A percentile compares a stretch with the other conserved stretches of the same genome.
These are phyloP conservation scores for Fonsecaea multimorphosa DNA, from an alignment of 2,329 filamentous ascomycete genomes.

Conservation along the genomic window DNA sequence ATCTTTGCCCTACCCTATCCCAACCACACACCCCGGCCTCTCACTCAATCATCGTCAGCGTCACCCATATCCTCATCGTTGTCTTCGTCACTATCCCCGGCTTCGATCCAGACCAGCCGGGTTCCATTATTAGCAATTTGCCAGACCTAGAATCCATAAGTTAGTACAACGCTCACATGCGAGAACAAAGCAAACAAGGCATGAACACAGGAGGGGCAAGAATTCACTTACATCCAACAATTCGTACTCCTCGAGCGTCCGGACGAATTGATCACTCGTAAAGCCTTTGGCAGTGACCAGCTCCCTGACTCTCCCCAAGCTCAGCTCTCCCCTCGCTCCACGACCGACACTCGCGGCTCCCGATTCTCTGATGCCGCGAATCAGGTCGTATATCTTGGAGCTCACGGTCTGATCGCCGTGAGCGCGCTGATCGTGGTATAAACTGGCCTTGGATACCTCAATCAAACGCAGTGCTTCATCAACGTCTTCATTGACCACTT, in stretches of 20 bases:
- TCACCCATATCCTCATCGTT: constrained; percentile 36
- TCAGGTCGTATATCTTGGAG: constrained; percentile 92
- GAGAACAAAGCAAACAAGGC: constrained; percentile 22
- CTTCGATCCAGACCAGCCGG: constrained; percentile 72
- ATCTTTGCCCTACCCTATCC: background rate
- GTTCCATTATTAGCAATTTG: constrained; percentile 75
- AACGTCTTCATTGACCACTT: constrained; percentile 88
- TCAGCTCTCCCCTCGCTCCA: constrained; percentile 72
- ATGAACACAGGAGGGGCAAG: background rate
- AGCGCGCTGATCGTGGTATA: constrained; percentile 71
- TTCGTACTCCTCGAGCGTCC: constrained; percentile 87
- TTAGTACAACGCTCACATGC: background rate
- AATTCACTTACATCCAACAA: constrained; percentile 77
- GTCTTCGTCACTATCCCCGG: constrained; percentile 57
- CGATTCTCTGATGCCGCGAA: constrained; percentile 83
- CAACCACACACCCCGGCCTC: background rate
- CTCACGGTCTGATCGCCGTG: constrained; percentile 77
- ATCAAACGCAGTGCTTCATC: constrained; percentile 91
- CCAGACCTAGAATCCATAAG: constrained; percentile 66
- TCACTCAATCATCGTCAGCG: constrained; percentile 24
- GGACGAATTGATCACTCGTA: constrained; percentile 88
- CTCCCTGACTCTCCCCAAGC: constrained; percentile 85
- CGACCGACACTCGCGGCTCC: constrained; percentile 80
- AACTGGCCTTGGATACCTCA: constrained; percentile 89
- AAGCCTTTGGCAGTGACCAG: constrained; percentile 95